Evolutionary conservation across 345 rosid species (phyloP), one percentile per base, ranked within the genome.

Genomic region (Citropsis articulata): DNA sequence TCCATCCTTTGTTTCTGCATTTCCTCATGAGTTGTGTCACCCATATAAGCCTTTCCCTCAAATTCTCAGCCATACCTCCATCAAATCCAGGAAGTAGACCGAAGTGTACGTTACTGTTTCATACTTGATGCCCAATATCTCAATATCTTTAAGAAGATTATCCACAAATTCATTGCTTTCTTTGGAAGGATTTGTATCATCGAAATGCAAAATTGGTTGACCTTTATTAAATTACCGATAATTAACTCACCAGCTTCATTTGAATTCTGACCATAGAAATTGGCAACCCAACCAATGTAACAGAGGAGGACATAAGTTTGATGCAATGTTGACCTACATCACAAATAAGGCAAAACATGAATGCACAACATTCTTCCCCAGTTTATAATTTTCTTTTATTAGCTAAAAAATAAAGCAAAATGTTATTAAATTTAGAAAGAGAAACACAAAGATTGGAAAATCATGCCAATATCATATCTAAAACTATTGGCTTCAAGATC

Each of bases 121-220:
- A 82, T 92, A 94, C 79, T 86, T 91, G 73, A 96, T 85, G 61
- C 95, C 98, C 81, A 97, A 81, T 3, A 98, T 94, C 79, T 89
- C 93, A 55, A 94, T 80, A 84, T 97, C 98, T 79, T 86, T 89
- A 56, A 94, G 73, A 28, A 97, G 90, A 87, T 38, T 38, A 1
- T 97, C 98, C 8, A 97, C 99, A 80, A 97, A 97, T 84, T 94
- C 98, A 79, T 82, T 91, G 83, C 98, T 97, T 79, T 97, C 99
- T 82, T 94, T 97, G 1, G 98, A 85, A 68, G 99, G 98, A 84
- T 97, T 97, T 50, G 99, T 94, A 84, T 96, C 99, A 80, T 94
- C 99, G 81, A 96, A 96, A 19, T 97, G 92, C 57, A 96, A 50
- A 75, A 94, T 92, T 75, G 92, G 81, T 84, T 88, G 87, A 75